Conservation (phyloP, 176 grass and related monocot genomes). For the Lolium perenne region DNA sequence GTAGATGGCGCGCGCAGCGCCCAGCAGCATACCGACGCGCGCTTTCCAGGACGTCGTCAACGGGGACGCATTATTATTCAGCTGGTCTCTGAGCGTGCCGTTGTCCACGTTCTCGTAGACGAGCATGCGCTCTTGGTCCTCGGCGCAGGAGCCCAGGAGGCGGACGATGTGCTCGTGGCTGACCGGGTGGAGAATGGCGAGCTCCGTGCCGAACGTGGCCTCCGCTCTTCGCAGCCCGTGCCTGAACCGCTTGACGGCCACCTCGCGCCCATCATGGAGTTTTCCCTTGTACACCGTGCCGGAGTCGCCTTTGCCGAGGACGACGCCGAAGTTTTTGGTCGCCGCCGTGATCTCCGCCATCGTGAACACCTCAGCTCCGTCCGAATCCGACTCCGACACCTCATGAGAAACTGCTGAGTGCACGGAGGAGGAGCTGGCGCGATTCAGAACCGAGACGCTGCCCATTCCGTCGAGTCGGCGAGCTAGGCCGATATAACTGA, state of each 20-base stretch:
- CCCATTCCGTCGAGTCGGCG: background rate
- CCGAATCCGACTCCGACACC: background rate
- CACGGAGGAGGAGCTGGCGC: background rate
- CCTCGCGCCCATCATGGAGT: background rate
- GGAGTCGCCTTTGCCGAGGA: background rate
- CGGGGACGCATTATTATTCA: background rate
- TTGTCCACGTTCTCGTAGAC: background rate
- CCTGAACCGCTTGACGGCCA: background rate
- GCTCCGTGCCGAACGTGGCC: background rate
- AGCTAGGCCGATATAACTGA: background rate
- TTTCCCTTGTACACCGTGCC: background rate
- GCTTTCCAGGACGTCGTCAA: no score
- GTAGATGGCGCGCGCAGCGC: background rate
- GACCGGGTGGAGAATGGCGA: background rate
- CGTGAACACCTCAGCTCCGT: background rate
- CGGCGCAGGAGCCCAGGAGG: background rate
- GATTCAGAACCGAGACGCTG: no score
- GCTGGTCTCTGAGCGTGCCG: background rate
- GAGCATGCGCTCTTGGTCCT: background rate
- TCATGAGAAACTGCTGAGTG: background rate
- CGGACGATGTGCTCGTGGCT: background rate
- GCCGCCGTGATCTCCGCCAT: background rate
- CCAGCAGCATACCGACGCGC: background rate
- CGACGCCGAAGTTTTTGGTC: background rate
- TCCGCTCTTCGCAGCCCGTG: background rate